Base-by-base conservation (phyloP, 257 asterid species). In the Capsicum chinense region DNA sequence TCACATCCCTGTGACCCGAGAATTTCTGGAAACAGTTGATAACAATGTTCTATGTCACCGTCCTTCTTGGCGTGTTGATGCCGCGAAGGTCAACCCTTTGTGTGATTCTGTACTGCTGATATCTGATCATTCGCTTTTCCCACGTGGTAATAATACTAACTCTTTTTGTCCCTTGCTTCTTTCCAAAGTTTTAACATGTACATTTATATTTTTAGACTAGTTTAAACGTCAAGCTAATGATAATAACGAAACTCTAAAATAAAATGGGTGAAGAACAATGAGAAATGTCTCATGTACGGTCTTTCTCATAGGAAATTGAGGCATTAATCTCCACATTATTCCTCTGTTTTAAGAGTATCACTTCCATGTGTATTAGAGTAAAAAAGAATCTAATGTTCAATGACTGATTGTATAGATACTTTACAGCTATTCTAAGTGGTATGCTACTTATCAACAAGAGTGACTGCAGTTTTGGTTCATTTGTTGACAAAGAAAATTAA, bases 11-110 rank as follows among this genome's bases (percentile, higher is more conserved):
- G 99, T 92, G 83, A 91, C 97, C 52, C 90, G 90, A 88, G 94
- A 95, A 73, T 97, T 97, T 89, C 89, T 97, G 89, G 98, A 93
- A 92, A 94, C 94, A 79, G 90, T 97, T 86, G 98, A 93, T 84
- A 87, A 79, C 57, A 93, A 92, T 83, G 97, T 93, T 89, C 91
- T 87, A 80, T 59, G 82, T 83, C 89, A 91, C 88, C 99, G 98
- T 70, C 99, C 99, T 85, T 83, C 97, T 79, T 91, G 94, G 94
- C 92, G 99, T 78, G 95, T 93, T 81, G 93, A 91, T 88, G 97
- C 97, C 81, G 94, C 98, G 80, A 92, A 88, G 87, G 92, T 97
- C 88, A 91, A 95, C 84, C 90, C 90, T 82, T 89, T 87, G 13
- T 89, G 93, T 81, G 95, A 92, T 88, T 94, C 96, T 67, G 98